Conservation (phyloP, 345 rosid genomes). For the Psidium guajava region DNA sequence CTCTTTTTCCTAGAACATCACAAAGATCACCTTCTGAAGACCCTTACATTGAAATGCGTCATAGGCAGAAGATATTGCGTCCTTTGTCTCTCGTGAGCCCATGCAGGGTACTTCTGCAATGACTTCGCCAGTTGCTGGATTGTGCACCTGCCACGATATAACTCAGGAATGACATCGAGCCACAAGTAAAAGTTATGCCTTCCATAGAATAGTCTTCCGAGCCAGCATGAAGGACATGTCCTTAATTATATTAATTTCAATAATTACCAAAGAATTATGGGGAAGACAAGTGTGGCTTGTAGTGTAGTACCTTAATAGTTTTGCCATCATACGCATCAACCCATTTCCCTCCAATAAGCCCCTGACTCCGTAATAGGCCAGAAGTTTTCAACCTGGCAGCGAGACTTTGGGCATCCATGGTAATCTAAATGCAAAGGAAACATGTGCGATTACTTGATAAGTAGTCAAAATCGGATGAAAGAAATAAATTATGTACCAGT, state of each 20-base stretch:
- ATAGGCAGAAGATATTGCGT: slow-evolving; percentile 81
- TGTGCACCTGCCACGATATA: slow-evolving; percentile 46
- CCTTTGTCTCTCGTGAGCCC: slow-evolving; percentile 76
- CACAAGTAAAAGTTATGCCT: not conserved
- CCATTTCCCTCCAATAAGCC: slow-evolving; percentile 90
- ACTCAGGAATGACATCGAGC: not conserved
- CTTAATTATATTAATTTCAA: not conserved
- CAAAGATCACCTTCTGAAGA: not conserved
- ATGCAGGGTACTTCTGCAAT: slow-evolving; percentile 67
- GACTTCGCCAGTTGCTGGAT: slow-evolving; percentile 82
- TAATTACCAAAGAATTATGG: not conserved
- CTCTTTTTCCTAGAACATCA: not conserved
- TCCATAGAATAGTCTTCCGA: not conserved
- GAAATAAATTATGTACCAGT: not conserved
- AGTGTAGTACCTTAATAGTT: slow-evolving; percentile 46
- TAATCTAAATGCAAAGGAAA: slow-evolving; percentile 31
- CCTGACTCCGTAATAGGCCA: slow-evolving; percentile 60
- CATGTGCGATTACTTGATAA: not conserved
- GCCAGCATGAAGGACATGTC: not conserved
- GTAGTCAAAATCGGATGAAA: not conserved
- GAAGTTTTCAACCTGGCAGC: slow-evolving; percentile 31
- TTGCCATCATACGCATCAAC: slow-evolving; percentile 58
- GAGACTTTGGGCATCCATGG: slow-evolving; percentile 37
- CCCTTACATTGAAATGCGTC: slow-evolving; percentile 60
- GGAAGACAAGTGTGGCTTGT: not conserved